These are phyloP conservation scores for Trichocladium uniseriatum DNA, from an alignment of 495 filamentous ascomycete species.

Conservation along the genomic window DNA sequence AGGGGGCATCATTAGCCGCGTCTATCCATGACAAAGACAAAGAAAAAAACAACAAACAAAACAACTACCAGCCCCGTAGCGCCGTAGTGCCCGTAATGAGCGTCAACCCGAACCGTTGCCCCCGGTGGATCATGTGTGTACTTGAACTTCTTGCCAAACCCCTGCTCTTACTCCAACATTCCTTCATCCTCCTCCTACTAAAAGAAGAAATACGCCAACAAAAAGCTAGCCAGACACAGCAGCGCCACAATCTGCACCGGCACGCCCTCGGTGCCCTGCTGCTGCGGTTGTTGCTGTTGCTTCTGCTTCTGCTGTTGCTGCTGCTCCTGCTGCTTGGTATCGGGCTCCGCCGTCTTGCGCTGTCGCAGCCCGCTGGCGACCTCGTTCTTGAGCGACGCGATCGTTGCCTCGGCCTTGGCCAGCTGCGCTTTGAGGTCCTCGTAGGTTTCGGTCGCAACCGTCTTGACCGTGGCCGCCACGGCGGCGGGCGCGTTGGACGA, in stretches of 20 bases:
- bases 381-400: constrained; percentile 61
- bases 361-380: constrained; percentile 54
- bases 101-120: no score
- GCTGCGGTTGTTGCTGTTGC: constrained; percentile 15
- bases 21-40: constrained; percentile 3
- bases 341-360: constrained; percentile 56
- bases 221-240: constrained; percentile 79
- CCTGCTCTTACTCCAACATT: not conserved
- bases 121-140: no score
- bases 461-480: constrained; percentile 34
- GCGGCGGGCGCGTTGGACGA: constrained; percentile 35
- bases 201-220: constrained; percentile 92
- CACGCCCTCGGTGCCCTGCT: constrained; percentile 59
- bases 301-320: constrained; percentile 14
- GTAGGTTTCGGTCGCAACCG: constrained; percentile 30
- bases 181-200: constrained; percentile 29
- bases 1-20: not conserved
- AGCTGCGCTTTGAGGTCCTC: constrained; percentile 66
- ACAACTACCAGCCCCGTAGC: no score
- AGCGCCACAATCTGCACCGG: constrained; percentile 73
- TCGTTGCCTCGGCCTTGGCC: constrained; percentile 63
- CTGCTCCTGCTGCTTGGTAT: no score
- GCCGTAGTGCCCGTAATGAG: no score
- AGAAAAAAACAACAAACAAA: not conserved
- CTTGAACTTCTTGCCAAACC: no score